Evolutionary conservation across 805 yeast species (phyloP).

Genomic region (Candida chauliodis): DNA sequence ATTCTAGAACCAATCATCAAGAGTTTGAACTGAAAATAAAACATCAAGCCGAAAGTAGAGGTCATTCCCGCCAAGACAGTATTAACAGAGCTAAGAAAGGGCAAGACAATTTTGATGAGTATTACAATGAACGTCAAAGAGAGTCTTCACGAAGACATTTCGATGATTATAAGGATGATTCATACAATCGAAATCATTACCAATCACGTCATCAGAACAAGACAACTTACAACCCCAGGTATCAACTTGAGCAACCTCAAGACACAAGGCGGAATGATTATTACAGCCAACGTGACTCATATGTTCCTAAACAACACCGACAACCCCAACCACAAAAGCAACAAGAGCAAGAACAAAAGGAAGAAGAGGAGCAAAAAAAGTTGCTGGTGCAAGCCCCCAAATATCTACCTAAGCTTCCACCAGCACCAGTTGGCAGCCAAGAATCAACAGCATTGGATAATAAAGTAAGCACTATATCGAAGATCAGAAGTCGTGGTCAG

Average conservation of each 20-base stretch:
- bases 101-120: neutral
- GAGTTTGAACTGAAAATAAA: neutral
- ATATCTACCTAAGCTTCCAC: conserved; percentile 3
- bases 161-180: neutral
- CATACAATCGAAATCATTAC: neutral
- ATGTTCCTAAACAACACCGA: conserved; percentile 7
- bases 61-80: neutral
- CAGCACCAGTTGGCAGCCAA: neutral
- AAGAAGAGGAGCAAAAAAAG: no score
- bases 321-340: conserved; percentile 1
- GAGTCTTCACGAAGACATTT: neutral
- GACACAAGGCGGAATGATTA: neutral
- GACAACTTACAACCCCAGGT: neutral
- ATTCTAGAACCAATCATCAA: neutral
- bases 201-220: conserved; percentile 5
- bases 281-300: conserved; percentile 6
- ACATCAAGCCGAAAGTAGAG: neutral
- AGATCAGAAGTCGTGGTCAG: conserved; percentile 1
- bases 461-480: neutral
- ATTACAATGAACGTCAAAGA: neutral
- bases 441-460: neutral
- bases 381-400: no score
- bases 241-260: neutral
- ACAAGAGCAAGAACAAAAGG: neutral
- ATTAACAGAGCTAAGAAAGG: neutral